A percentile compares a stretch with the other conserved stretches of the same genome.
Conservation (phyloP, 2,329 filamentous ascomycete genomes). For the Trichoderma sp. region DNA sequence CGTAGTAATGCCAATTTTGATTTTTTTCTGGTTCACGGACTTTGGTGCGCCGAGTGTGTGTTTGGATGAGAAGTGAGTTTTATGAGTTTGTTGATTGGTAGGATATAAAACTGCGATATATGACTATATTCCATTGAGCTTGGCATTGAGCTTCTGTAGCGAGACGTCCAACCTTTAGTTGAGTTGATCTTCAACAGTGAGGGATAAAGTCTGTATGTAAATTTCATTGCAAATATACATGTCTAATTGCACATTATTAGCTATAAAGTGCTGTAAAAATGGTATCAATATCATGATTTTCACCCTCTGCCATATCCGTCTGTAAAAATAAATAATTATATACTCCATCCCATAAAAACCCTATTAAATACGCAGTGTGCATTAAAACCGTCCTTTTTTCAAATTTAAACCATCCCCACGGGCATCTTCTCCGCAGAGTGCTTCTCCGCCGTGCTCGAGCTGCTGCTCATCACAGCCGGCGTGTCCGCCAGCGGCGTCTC, state of each 20-base stretch:
- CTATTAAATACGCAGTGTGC: neutral
- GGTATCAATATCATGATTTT: slow-evolving; percentile 7
- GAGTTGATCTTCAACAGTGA: no score
- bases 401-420: neutral
- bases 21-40: neutral
- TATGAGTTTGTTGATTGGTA: neutral
- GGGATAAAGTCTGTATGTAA: no score
- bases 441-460: slow-evolving; percentile 38
- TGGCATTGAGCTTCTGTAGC: no score
- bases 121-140: neutral
- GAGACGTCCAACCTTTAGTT: no score
- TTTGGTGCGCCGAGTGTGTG: neutral
- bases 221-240: neutral
- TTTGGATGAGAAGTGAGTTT: neutral
- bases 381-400: neutral
- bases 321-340: neutral
- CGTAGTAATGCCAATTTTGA: slow-evolving; percentile 7
- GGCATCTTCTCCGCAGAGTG: slow-evolving; percentile 16
- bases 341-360: neutral
- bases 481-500: slow-evolving; percentile 26
- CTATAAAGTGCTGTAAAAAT: slow-evolving; percentile 12
- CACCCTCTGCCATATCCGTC: neutral
- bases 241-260: neutral
- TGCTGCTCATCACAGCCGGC: slow-evolving; percentile 29
- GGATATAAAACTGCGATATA: neutral